Base-by-base conservation (phyloP, 2,329 filamentous ascomycete genomes). In the Truncatella angustata region DNA sequence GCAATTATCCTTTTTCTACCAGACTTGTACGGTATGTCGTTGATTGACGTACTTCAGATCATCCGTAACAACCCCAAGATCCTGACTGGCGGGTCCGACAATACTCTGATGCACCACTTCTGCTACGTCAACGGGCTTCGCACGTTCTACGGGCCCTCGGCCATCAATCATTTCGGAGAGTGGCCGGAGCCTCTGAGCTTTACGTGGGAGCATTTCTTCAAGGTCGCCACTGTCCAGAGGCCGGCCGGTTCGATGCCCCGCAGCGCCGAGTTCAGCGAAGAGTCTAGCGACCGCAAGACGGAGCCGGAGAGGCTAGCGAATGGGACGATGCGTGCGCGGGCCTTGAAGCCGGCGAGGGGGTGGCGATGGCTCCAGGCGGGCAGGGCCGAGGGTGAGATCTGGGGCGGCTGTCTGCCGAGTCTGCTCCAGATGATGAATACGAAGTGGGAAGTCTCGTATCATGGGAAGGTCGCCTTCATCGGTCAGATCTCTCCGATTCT, bases 131-230 rank as follows among this genome's bases (percentile, higher is more conserved):
- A 62, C 10, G 73, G 73, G 0, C 59, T 75, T 37, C 69, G 71
- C 35, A 74, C 72, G 4, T 75, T 75, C 49, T 75, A 75, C 58
- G 73, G 73, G 0, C 73, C 73, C 3, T 63, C 68, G 3, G 60
- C 66, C 2, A 64, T 73, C 43, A 60, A 69, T 1, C 71, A 75
- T 51, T 67, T 74, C 0, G 70, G 69, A 35, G 18, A 40, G 18
- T 40, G 37, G 37, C 37, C 37, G 20, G 67, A 67, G 30, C 47
- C 57, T 1, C 56, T 70, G 4, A 60, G 58, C 0, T 71, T 72
- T 45, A 63, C 54, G n/a, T 53, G 63, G 11, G 52, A 62, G 5
- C 57, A 70, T 26, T 60, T 74, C 2, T 58, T 73, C 39, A 60
- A 62, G 4, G 64, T 63, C 6, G 61, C 71, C 35, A 40, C 37